Evolutionary conservation across 306 rosid genomes (phyloP), one percentile per base, ranked within the genome.

Genomic region (Alnus rubra): DNA sequence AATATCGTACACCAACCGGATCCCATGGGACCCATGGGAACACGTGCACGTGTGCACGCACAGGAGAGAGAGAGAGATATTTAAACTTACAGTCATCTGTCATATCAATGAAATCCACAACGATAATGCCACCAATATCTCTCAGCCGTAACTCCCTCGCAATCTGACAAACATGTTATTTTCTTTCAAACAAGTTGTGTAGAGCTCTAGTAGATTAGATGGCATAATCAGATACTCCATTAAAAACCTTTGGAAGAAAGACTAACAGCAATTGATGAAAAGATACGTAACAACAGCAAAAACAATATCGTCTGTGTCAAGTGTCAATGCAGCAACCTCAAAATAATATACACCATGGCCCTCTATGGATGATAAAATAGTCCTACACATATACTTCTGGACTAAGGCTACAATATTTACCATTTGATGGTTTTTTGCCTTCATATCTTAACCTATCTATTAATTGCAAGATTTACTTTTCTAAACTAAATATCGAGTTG

Each of bases 101-200:
- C 99, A 95, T 95, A 80, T 91, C 98, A 84, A 93, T 93, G 86
- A 95, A 95, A 90, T 95, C 99, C 70, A 95, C 98, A 30, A 95
- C 99, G 49, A 95, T 95, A 76, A 95, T 95, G 86, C 99, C 99
- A 62, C 99, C 98, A 76, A 95, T 90, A 87, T 95, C 98, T 82
- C 99, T 90, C 78, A 95, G 79, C 77, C 98, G 92, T 53, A 95
- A 89, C 90, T 95, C 99, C 87, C 96, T 86, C 39, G 98, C 97
- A 84, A 95, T 95, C 99, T 93, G 94, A 67, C 87, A 82, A 72
- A 87, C 71, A 78, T 54, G 58, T 37, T 70, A 80, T 59, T 72
- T 82, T 62, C 63, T 59, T 78, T 85, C 77, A 84, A 76, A 78
- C 76, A 83, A 74, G 42, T 52, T 62, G 73, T 9, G 60, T 35